Percentiles rank a stretch among this genome's conserved stretches.
phyloP scores from a whole-genome alignment of 441 rosid species.

The Erysimum cheiri region DNA sequence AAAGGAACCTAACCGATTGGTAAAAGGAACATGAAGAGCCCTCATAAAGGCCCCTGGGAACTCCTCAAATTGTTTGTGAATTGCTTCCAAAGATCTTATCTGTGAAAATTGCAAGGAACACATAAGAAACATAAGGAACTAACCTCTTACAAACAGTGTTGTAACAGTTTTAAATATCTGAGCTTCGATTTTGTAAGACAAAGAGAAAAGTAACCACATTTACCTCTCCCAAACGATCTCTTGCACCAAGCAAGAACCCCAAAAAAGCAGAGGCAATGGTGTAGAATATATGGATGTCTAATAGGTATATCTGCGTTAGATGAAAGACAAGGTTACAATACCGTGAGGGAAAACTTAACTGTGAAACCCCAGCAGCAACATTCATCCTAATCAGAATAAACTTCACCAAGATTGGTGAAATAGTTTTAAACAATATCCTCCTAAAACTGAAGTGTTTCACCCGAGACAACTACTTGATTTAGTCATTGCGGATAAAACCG shows the following conservation, averaged over 20 bases:
- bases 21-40: conserved; percentile 66
- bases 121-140: conserved; percentile 21
- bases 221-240: conserved; percentile 99
- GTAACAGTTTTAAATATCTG: conserved; percentile 18
- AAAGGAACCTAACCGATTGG: conserved; percentile 54
- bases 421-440: conserved; percentile 12
- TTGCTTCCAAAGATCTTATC: conserved; percentile 94
- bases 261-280: conserved; percentile 86
- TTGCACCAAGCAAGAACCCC: conserved; percentile 98
- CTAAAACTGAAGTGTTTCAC: conserved; percentile 15
- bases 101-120: conserved; percentile 45
- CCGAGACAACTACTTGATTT: conserved; percentile 24
- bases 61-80: conserved; percentile 84
- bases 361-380: conserved; percentile 16
- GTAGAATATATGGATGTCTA: conserved; percentile 87
- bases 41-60: conserved; percentile 87
- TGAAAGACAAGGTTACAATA: conserved; percentile 34
- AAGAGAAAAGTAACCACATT: conserved; percentile 38
- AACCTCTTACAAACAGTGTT: conserved; percentile 28
- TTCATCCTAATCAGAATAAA: conserved; percentile 34
- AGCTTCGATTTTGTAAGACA: conserved; percentile 13
- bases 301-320: conserved; percentile 79
- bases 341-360: conserved; percentile 28
- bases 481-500: conserved; percentile 24
- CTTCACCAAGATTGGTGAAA: conserved; percentile 32